A percentile compares a stretch with the other conserved stretches of the same genome.
Conservation (phyloP, 225 moss, liverwort and hornwort species). For the Takakia lepidozioides region DNA sequence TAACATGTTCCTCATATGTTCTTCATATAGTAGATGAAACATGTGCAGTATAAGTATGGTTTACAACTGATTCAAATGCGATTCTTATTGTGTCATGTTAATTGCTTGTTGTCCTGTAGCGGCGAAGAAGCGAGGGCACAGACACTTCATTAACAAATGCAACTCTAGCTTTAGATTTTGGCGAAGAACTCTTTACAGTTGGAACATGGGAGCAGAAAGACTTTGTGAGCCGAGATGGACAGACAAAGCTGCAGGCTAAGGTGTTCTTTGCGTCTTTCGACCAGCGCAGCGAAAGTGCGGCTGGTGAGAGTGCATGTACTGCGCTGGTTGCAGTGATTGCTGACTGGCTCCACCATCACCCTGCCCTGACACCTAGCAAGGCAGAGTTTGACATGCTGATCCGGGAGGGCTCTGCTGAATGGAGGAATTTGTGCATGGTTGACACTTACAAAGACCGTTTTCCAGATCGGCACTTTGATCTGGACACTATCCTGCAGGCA, state of each 20-base stretch:
- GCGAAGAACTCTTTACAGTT: conserved; percentile 80
- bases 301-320: conserved; percentile 95
- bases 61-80: no score
- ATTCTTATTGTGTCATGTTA: no score
- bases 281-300: conserved; percentile 98
- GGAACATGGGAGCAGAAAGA: conserved; percentile 96
- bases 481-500: conserved; percentile 80
- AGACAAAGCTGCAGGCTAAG: conserved; percentile 62
- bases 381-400: conserved; percentile 99
- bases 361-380: conserved; percentile 85
- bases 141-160: conserved; percentile 13
- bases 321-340: conserved; percentile 93
- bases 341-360: conserved; percentile 88
- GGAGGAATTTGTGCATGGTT: conserved; percentile 92
- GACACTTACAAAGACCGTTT: conserved; percentile 76
- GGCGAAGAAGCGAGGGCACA: conserved; percentile 28
- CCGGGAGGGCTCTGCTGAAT: conserved; percentile 89
- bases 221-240: conserved; percentile 70
- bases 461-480: conserved; percentile 85
- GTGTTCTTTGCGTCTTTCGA: conserved; percentile 96
- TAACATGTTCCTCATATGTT: no score
- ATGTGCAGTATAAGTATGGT: no score
- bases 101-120: conserved; percentile 15
- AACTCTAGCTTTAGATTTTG: conserved; percentile 40
- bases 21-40: no score